Base-by-base conservation (phyloP, 2,329 filamentous ascomycete genomes). In the Colletotrichum melonis region DNA sequence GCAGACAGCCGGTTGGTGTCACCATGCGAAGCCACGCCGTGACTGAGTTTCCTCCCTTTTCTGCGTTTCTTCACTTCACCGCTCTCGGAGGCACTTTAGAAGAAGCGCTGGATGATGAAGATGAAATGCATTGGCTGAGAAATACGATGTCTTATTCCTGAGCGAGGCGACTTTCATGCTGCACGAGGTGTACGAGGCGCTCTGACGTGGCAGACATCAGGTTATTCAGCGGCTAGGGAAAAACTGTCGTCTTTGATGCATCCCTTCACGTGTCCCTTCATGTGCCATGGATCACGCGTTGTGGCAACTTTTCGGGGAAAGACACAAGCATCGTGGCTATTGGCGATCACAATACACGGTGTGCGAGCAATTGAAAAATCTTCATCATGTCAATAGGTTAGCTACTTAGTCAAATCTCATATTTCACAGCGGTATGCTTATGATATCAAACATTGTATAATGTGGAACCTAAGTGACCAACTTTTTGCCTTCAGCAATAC, bases 1-100 rank as follows among this genome's bases (percentile, higher is more conserved):
- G 71, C 67, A 12, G 38, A 26, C n/a, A 35, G 42, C 71, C 71
- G 71, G 19, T 19, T 28, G 55, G 32, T 62, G 24, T 11, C 26
- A 49, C 66, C 7, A 46, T 11, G 54, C 54, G 35, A 35, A 32
- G 26, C 24, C 22, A 55, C 12, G 66, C 6, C 14, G 24, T 28
- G 19, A 11, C n/a, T 19, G 46, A 19, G 22, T 19, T 49, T n/a
- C 24, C 7, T 16, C 9, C 38, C 28, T 35, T 35, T 35, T 12
- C 9, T 35, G 9, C 22, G 46, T 8, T 12, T 42, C 35, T 38
- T 42, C 35, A 22, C 30, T 24, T 69, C 69, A 69, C 70, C 70
- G 70, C 70, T 69, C 22, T 64, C 19, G 55, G 42, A 14, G 22
- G 28, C 9, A 28, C n/a, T 56, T 30, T 24, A 12, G 11, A 57